Conservation (phyloP, 495 filamentous ascomycete genomes). For the Aspergillus olivimuriae region DNA sequence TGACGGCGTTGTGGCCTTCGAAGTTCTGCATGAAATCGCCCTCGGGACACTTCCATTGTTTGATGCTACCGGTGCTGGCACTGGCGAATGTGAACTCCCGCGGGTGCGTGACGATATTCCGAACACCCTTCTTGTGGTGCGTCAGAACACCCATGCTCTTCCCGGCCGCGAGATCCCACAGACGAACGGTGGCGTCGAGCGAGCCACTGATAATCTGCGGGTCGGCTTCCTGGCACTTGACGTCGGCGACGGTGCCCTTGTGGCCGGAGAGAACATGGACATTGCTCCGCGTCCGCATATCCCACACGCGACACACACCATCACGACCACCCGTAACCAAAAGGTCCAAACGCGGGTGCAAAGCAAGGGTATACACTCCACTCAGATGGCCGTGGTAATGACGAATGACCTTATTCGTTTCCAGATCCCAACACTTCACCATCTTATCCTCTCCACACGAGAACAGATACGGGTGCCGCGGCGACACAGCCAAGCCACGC, state of each 20-base stretch:
- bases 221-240: slow-evolving; percentile 93
- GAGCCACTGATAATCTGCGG: slow-evolving; percentile 91
- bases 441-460: slow-evolving; percentile 99
- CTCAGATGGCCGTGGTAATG: slow-evolving; percentile 98
- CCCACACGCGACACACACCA: slow-evolving; percentile 92
- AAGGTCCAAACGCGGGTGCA: slow-evolving; percentile 92
- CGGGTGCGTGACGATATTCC: slow-evolving; percentile 79
- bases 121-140: slow-evolving; percentile 97
- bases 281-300: slow-evolving; percentile 94
- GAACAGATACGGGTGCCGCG: slow-evolving; percentile 94
- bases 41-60: slow-evolving; percentile 99
- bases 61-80: slow-evolving; percentile 87
- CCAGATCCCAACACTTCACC: slow-evolving; percentile 99
- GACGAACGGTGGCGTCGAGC: slow-evolving; percentile 82
- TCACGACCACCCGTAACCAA: slow-evolving; percentile 93
- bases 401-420: slow-evolving; percentile 96
- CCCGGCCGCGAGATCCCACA: slow-evolving; percentile 95
- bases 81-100: slow-evolving; percentile 95
- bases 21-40: slow-evolving; percentile 99
- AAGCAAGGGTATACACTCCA: slow-evolving; percentile 84
- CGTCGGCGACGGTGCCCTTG: slow-evolving; percentile 77
- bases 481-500: slow-evolving; percentile 84
- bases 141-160: slow-evolving; percentile 95
- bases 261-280: slow-evolving; percentile 91
- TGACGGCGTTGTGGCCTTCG: slow-evolving; percentile 90